Evolutionary conservation across 495 filamentous ascomycete species (phyloP).

Genomic region (Bryoglossum gracile): DNA sequence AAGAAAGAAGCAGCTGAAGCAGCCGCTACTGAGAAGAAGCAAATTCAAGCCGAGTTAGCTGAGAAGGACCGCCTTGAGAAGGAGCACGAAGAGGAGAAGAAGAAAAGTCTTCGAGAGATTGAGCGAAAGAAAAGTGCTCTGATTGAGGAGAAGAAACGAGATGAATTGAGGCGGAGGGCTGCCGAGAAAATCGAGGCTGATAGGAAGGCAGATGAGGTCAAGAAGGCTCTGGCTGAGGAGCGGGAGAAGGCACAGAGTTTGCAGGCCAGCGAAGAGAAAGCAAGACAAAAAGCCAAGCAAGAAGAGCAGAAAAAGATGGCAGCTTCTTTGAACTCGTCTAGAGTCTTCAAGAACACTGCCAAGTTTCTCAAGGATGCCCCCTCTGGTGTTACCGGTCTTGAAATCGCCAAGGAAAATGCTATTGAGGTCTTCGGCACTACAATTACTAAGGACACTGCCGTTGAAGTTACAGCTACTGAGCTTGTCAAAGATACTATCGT

Average conservation of each 20-base stretch:
- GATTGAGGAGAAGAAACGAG: constrained; percentile 14
- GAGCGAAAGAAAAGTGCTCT: constrained; percentile 10
- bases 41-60: constrained; percentile 9
- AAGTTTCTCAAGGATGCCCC: no score
- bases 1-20: constrained; percentile 4
- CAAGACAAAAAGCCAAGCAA: constrained; percentile 5
- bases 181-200: constrained; percentile 8
- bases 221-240: constrained; percentile 9
- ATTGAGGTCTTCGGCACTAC: no score
- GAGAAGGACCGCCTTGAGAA: constrained; percentile 20
- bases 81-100: constrained; percentile 16
- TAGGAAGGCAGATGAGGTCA: constrained; percentile 3
- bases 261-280: constrained; percentile 9
- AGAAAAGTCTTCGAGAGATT: constrained; percentile 3
- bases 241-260: constrained; percentile 16
- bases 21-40: constrained; percentile 16
- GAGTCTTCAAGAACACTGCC: no score
- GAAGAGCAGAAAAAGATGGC: constrained; percentile 11
- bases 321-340: constrained; percentile 4
- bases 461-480: no score
- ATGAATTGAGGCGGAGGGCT: constrained; percentile 14
- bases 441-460: no score
- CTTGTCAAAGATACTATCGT: no score
- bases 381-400: no score
- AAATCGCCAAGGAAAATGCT: no score